Percentiles rank a stretch among this genome's conserved stretches.
These are phyloP conservation scores for Garcileccinum viscosum DNA, from an alignment of 1,284 basidiomycete genomes.

Conservation along the genomic window DNA sequence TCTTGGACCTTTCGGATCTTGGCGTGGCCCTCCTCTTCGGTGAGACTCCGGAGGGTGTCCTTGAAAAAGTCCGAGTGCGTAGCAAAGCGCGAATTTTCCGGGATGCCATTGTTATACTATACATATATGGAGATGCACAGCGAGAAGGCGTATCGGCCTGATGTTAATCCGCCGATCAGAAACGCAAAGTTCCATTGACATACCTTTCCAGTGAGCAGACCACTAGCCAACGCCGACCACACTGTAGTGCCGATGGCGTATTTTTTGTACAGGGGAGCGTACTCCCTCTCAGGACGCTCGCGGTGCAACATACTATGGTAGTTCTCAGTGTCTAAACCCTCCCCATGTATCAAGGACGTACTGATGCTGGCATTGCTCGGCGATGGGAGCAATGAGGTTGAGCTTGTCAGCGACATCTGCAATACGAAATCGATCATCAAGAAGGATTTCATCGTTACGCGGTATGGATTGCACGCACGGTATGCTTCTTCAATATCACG, in stretches of 20 bases:
- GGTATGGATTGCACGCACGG: conserved; percentile 35
- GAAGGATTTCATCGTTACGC: not conserved
- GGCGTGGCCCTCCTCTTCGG: conserved; percentile 46
- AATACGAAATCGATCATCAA: not conserved
- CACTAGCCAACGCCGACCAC: conserved; percentile 67
- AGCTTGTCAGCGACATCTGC: conserved; percentile 59
- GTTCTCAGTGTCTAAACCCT: not conserved
- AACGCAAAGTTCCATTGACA: not conserved
- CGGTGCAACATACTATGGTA: conserved; percentile 50
- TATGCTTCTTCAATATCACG: conserved; percentile 59
- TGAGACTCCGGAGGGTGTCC: conserved; percentile 44
- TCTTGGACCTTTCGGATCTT: conserved; percentile 61
- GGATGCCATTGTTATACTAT: conserved; percentile 49
- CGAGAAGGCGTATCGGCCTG: not conserved
- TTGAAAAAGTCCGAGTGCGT: conserved; percentile 56
- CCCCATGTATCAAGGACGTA: conserved; percentile 21
- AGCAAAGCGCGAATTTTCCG: conserved; percentile 63
- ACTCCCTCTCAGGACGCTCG: conserved; percentile 65
- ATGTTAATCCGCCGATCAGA: not conserved
- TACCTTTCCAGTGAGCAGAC: conserved; percentile 58
- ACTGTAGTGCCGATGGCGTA: conserved; percentile 55
- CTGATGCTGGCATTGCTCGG: conserved; percentile 65
- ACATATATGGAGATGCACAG: not conserved
- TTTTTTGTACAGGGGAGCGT: conserved; percentile 50
- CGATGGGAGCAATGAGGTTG: conserved; percentile 62